Percentiles rank a stretch among this genome's conserved stretches.
These are phyloP conservation scores for Ciborinia camelliae DNA, from an alignment of 2,329 filamentous ascomycete genomes.

Conservation along the genomic window DNA sequence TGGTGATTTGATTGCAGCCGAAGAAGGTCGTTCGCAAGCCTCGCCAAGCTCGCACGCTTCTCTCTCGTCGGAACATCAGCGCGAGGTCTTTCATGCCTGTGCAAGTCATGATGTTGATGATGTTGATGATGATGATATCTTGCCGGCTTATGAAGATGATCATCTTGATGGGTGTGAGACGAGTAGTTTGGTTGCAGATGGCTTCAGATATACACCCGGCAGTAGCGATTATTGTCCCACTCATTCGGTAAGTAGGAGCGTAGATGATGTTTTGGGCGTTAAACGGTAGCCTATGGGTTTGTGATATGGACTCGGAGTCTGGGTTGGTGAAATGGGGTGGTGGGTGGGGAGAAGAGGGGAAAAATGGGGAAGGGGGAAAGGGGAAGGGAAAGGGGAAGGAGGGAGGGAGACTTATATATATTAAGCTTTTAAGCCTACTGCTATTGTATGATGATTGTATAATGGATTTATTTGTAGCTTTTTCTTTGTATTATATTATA, in stretches of 20 bases:
- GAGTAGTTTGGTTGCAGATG: constrained; percentile 31
- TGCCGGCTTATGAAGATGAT: constrained; percentile 18
- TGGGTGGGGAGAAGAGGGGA: background rate
- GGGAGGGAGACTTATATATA: background rate
- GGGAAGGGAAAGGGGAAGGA: background rate
- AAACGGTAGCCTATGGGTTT: no score
- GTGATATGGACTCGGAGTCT: no score
- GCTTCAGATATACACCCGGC: constrained; percentile 33
- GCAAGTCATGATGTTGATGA: background rate
- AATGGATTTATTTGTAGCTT: no score
- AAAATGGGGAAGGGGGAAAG: no score
- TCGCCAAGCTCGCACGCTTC: background rate
- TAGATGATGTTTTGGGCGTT: constrained; percentile 31
- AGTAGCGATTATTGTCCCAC: constrained; percentile 28
- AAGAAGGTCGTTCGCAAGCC: constrained; percentile 7
- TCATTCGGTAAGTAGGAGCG: constrained; percentile 25
- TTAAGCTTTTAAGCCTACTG: no score
- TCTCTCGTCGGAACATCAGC: background rate
- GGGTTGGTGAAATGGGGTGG: no score
- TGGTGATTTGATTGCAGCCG: constrained; percentile 29
- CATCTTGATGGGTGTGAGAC: constrained; percentile 24
- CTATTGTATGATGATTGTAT: background rate
- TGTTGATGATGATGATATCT: background rate
- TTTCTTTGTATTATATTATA: background rate
- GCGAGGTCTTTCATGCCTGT: background rate